Base-by-base conservation (phyloP, 805 yeast species). In the Brettanomyces bruxellensis region DNA sequence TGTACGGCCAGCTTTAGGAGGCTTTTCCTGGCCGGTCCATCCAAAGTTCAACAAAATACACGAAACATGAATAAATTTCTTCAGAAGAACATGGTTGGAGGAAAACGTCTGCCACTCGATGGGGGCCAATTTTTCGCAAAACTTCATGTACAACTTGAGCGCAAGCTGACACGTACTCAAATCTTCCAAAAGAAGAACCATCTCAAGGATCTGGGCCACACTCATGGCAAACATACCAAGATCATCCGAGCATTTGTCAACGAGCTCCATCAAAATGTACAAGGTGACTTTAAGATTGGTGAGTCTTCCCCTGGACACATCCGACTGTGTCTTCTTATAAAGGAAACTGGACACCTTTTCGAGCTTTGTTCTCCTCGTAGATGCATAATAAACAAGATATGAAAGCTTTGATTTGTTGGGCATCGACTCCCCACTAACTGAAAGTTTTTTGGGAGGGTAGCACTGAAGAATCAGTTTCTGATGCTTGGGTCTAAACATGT, bases 371-470 rank as follows among this genome's bases (percentile, higher is more conserved):
- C 96, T 73, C 55, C 97, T 73, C 4, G 96, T 83, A 38, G 95
- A 81, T 22, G 95, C 96, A 62, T 91, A 91, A 69, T 85, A 91
- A 32, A 91, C 67, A 54, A 91, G 71, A 60, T 89, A 88, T 49
- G 95, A 83, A 41, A 95, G 73, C 62, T 93, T 98, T 22, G 95
- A 87, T 2, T 95, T 80, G 62, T 91, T 90, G 13, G 99, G 95
- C 56, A 84, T 83, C 67, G 90, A 90, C 58, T 90, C 98, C 5
- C 76, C 75, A 24, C 28, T 43, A 13, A 50, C 48, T 3, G 61
- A 51, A 14, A 60, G 50, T 6, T 81, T 83, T 50, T 88, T 75
- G 2, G 97, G 96, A 2, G 93, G 98, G 62, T 91, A 91, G 69
- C 98, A 93, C 63, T 87, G 95, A 44, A 84, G 75, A 36, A 93